These are phyloP conservation scores for Hanseniaspora gamundiae DNA, from an alignment of 1,139 yeast species.

Conservation along the genomic window DNA sequence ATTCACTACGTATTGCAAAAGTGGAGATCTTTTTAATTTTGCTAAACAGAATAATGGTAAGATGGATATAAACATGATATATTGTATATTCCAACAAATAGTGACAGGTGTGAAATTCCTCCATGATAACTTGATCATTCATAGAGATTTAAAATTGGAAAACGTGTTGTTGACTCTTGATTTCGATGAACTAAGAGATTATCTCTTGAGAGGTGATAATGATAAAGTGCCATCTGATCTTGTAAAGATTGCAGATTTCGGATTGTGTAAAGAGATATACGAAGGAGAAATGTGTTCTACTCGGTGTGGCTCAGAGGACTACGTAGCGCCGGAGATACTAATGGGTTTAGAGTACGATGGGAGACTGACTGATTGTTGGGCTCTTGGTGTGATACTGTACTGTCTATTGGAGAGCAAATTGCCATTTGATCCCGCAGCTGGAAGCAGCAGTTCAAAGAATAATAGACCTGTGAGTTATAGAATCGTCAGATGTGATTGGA, in stretches of 20 bases:
- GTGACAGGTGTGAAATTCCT: constrained; percentile 60
- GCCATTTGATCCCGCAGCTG: constrained; percentile 62
- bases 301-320: constrained; percentile 91
- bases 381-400: constrained; percentile 81
- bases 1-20: constrained; percentile 64
- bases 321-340: constrained; percentile 83
- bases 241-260: constrained; percentile 74
- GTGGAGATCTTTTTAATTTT: constrained; percentile 73
- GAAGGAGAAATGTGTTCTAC: constrained; percentile 52
- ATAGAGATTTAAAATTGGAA: constrained; percentile 81
- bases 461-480: constrained; percentile 65
- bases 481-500: constrained; percentile 89
- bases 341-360: constrained; percentile 91
- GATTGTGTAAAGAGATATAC: constrained; percentile 60
- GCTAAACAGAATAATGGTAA: constrained; percentile 29
- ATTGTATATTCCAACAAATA: constrained; percentile 57
- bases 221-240: constrained; percentile 25
- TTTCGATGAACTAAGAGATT: constrained; percentile 22
- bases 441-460: constrained; percentile 34
- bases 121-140: constrained; percentile 58
- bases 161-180: constrained; percentile 47
- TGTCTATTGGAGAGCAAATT: constrained; percentile 71
- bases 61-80: constrained; percentile 35
- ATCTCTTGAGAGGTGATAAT: constrained; percentile 17
- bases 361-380: constrained; percentile 83